phyloP scores from a whole-genome alignment of 2,329 filamentous ascomycete species.

The Ramularia collo-cygni region DNA sequence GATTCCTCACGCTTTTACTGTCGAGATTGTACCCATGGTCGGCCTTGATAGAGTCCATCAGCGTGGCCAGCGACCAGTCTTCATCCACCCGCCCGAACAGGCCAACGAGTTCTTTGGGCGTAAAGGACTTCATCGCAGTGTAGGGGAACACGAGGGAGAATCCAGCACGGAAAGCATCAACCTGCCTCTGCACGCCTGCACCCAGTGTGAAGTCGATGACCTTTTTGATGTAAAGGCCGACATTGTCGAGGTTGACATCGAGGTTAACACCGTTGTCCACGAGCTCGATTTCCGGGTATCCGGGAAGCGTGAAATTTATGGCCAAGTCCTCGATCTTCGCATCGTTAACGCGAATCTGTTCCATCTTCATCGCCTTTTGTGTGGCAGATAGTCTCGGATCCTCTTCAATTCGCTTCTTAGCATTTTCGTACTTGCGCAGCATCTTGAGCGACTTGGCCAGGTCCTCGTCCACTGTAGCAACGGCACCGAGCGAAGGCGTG shows the following conservation, averaged over 20 bases:
- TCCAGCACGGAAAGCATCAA: constrained; percentile 82
- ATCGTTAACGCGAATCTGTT: constrained; percentile 66
- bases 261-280: constrained; percentile 66
- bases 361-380: constrained; percentile 64
- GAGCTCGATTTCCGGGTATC: constrained; percentile 81
- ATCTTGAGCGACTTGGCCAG: constrained; percentile 78
- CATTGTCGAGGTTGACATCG: constrained; percentile 79
- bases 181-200: constrained; percentile 78
- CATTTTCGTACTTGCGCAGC: constrained; percentile 77
- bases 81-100: constrained; percentile 89
- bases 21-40: constrained; percentile 99
- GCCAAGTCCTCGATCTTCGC: constrained; percentile 78
- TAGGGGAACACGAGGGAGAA: constrained; percentile 98
- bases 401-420: constrained; percentile 75
- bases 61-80: constrained; percentile 94
- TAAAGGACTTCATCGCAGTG: constrained; percentile 85
- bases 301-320: constrained; percentile 90
- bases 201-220: constrained; percentile 89
- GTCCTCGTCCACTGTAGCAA: constrained; percentile 81
- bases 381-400: constrained; percentile 57
- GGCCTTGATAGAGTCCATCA: constrained; percentile 97
- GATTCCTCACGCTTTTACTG: constrained; percentile 86
- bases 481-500: constrained; percentile 76
- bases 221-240: constrained; percentile 78
- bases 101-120: constrained; percentile 88